Evolutionary conservation across 2,329 filamentous ascomycete species (phyloP).

Genomic region (Aspergillus terreus): DNA sequence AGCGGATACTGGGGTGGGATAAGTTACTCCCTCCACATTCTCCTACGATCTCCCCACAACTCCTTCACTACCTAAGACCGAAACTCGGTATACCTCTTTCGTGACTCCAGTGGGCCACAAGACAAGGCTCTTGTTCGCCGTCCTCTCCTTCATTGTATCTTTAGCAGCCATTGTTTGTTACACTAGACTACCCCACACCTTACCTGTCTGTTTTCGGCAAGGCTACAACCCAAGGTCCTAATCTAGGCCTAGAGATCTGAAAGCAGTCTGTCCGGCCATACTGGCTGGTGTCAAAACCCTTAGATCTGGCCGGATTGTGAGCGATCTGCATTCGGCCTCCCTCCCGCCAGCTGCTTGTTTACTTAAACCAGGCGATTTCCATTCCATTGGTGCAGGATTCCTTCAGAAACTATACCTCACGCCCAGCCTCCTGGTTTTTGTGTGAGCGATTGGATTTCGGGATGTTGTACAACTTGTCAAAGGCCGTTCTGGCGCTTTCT

Average conservation of each 20-base stretch:
- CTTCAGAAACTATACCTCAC: conserved; percentile 18
- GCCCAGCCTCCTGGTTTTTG: conserved; percentile 18
- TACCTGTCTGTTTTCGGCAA: neutral
- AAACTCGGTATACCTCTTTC: too few relatives aligned
- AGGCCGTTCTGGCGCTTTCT: conserved; percentile 25
- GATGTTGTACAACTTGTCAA: conserved; percentile 24
- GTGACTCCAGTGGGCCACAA: neutral
- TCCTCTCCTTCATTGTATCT: neutral
- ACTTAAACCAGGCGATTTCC: conserved; percentile 30
- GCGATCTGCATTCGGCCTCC: conserved; percentile 17
- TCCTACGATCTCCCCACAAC: neutral
- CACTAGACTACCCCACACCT: neutral
- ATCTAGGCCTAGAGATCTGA: neutral
- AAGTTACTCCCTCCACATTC: neutral
- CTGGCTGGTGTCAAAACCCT: neutral
- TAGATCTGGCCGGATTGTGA: neutral
- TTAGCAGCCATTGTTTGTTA: neutral
- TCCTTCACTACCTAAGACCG: neutral
- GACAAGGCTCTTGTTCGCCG: neutral
- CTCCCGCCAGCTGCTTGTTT: conserved; percentile 11
- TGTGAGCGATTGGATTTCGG: conserved; percentile 14
- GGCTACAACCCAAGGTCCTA: neutral
- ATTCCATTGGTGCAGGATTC: conserved; percentile 20
- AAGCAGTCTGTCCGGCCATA: neutral
- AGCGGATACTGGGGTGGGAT: neutral